Base-by-base conservation (phyloP, 352 stramenopile species). In the Aphanomyces stellatus region DNA sequence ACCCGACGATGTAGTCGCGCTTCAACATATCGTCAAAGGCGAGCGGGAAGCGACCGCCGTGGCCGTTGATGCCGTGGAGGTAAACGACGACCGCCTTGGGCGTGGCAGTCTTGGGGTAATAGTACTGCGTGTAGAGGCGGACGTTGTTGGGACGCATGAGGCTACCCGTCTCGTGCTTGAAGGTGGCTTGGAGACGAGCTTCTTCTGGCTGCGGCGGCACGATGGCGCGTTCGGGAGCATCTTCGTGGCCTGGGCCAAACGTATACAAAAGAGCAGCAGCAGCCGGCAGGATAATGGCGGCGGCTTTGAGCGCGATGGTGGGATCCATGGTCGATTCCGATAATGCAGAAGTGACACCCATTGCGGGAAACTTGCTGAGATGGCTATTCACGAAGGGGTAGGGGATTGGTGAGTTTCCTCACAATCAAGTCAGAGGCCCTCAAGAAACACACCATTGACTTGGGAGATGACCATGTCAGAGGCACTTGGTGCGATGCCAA, bases 31-130 rank as follows among this genome's bases (percentile, higher is more conserved):
- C 79, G 41, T n/a, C n/a, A n/a, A n/a, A n/a, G n/a, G n/a, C n/a
- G n/a, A n/a, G n/a, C 41, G 82, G 85, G 74, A 87, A 88, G 51
- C 83, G 75, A 25, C 76, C 81, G 57, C 81, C 88, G 71, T 91
- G 83, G 35, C 79, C 87, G 62, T 89, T 90, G 37, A 91, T 70
- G 33, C 83, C 81, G 37, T 91, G 83, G 35, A 91, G 69, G 46
- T 86, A 77, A 22, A 90, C 72, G 24, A 91, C 76, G 4, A 91
- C 76, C 4, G 74, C 81, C 33, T 73, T 76, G 42, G 42, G 42
- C 10, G 27, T 30, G 6, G 24, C 19, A 1, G 33, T 19, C 4
- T 30, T 53, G 7, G 57, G 57, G 30, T 34, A 65, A 51, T 65
- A 65, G 43, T 65, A 65, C 43, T 65, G 25, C 5, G 57, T 65